Evolutionary conservation across 805 yeast genomes (phyloP), one percentile per base, ranked within the genome.

Genomic region (Hyphopichia homilentoma): DNA sequence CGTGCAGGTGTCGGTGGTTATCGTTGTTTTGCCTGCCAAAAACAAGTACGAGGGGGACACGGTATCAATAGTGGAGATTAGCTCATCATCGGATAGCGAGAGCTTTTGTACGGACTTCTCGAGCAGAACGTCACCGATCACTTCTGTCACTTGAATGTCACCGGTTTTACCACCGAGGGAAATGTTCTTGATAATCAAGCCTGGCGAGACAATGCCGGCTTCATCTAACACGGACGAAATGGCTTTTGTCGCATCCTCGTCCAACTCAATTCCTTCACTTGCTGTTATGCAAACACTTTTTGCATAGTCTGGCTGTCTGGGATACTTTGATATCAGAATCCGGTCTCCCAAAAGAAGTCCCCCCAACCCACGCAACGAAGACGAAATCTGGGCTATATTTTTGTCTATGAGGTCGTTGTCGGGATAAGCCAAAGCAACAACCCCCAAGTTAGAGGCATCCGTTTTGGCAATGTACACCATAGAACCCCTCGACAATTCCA

Each of bases 181-280:
- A 16, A 57, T 43, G 7, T 54, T 45, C 4, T 43, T 37, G 27
- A 68, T 55, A 13, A 39, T 41, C 59, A 72, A 59, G 6, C 82
- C 82, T 1, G 87, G 81, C 48, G 74, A 73, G 1, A 83, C 40
- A 6, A 84, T 48, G 0, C 89, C 88, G 19, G 72, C 59, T 16
- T 79, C 81, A 29, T 65, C 59, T 7, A 81, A 41, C 1, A 65
- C 39, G 24, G 70, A 68, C 30, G 61, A 71, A 16, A 54, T 32
- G 31, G 30, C 24, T 14, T 30, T 22, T 14, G 20, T 25, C 5
- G 21, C 27, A 6, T 33, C 34, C 6, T 26, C 33, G 5, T 41
- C 34, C 8, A 17, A 16, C 7, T 19, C 15, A 7, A 33, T 15
- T n/a, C 7, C 14, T 4, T 13, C 28, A 6, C 7, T 20, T n/a